Conservation (phyloP, 2,329 filamentous ascomycete species). For the Talaromyces sp. region DNA sequence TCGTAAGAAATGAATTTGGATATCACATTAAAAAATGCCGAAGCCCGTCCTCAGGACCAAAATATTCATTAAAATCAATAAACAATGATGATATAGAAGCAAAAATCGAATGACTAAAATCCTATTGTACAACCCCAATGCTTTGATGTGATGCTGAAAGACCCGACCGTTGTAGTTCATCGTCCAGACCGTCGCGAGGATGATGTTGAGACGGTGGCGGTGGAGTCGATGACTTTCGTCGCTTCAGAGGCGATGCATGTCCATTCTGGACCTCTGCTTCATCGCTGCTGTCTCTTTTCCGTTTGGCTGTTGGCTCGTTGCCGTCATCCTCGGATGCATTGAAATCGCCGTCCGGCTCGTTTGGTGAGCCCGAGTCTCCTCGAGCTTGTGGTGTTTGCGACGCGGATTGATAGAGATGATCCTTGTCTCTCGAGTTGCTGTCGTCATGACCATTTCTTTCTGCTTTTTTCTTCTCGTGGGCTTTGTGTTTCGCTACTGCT, state of each 20-base stretch:
- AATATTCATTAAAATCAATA: constrained; percentile 3
- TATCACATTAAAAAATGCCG: neutral
- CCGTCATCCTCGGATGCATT: constrained; percentile 40
- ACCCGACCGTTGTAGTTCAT: constrained; percentile 18
- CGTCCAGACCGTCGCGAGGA: constrained; percentile 16
- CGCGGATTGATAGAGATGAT: constrained; percentile 14
- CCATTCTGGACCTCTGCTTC: constrained; percentile 25
- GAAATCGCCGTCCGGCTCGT: constrained; percentile 9
- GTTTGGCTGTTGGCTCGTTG: constrained; percentile 51
- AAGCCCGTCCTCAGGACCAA: neutral
- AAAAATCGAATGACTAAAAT: neutral
- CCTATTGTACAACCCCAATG: constrained; percentile 23
- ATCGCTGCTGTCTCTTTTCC: constrained; percentile 45
- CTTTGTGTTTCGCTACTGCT: constrained; percentile 72
- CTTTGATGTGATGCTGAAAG: constrained; percentile 21
- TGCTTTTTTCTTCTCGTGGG: constrained; percentile 64
- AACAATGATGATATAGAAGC: constrained; percentile 11
- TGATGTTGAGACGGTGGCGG: constrained; percentile 13
- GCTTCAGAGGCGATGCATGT: constrained; percentile 35
- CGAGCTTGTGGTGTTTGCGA: constrained; percentile 21
- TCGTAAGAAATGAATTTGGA: neutral
- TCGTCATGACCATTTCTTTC: constrained; percentile 41
- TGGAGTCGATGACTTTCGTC: constrained; percentile 19
- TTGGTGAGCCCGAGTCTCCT: constrained; percentile 36
- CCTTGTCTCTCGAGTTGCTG: constrained; percentile 27